Evolutionary conservation across 352 stramenopile species (phyloP), one percentile per base, ranked within the genome.

Genomic region (Phytophthora multivora): DNA sequence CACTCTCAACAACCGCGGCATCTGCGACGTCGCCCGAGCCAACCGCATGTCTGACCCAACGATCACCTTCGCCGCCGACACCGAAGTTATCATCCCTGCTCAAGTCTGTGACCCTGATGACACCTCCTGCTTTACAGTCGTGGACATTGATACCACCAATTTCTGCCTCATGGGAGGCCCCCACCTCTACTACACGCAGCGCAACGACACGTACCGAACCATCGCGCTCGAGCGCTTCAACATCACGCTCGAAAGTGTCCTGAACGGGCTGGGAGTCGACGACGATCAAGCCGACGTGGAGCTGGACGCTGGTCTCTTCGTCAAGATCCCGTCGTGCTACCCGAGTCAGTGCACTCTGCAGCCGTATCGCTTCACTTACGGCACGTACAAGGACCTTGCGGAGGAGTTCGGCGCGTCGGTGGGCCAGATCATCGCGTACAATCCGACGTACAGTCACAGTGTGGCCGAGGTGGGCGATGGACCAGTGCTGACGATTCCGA

Each of bases 151-250:
- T 0, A 36, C 30, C 30, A 36, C 30, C 30, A 36, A 36, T 13
- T 36, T 36, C 30, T 68, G 60, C 39, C 60, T 59, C 12, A 42
- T 68, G 46, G 51, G 60, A 19, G 60, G 60, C 1, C 59, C 59
- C 2, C 51, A 68, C 16, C 51, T 63, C 36, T 68, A 68, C 51
- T 68, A 68, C 51, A 68, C 59, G 18, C 59, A 68, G 51, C 59
- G 43, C 59, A 67, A 67, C 38, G 51, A n/a, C n/a, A n/a, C n/a
- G n/a, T n/a, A n/a, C n/a, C n/a, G n/a, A 63, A 68, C 51, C 18
- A 62, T 68, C 38, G 51, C 59, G 8, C 33, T 68, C 39, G 51
- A 58, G 30, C 36, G 59, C 12, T 68, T 68, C 38, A 58, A 68
- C 46, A 62, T 68, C 45, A 57, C 59, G 10, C 43, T 66, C n/a